Evolutionary conservation across 1,284 basidiomycete species (phyloP), one percentile per base, ranked within the genome.

Genomic region (Xerocomus amazonicus): DNA sequence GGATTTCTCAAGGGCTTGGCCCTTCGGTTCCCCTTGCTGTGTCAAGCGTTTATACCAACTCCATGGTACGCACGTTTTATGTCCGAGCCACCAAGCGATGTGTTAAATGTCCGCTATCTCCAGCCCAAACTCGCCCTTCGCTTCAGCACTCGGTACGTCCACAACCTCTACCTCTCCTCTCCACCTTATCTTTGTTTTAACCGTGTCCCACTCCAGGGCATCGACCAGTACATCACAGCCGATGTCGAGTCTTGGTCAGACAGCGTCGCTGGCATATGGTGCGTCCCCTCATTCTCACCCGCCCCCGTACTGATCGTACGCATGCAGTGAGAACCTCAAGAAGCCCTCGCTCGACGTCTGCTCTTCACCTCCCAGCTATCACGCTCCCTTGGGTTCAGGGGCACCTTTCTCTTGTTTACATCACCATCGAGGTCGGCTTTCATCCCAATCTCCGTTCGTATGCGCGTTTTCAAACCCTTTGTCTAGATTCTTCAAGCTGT

Each of bases 31-130:
- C 84, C 6, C 78, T 99, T 6, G 92, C 93, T 0, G 77, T 98
- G 26, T 96, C 96, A 0, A 93, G 90, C 62, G 95, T 92, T 16
- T 96, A 95, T 65, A 98, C 95, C 0, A 98, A 99, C 66, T 87
- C 92, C 1, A 95, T 98, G 92, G 88, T 89, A 42, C 29, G 74
- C 53, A 9, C 14, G 2, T 12, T 48, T 6, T 29, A 29, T 29
- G 28, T 8, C 6, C n/a, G 1, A 8, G 12, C 1, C 32, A 40
- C 16, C 28, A 3, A 6, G 23, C 0, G 3, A 9, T 12, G 14
- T 6, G 19, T 43, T 61, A 33, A 49, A 6, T 2, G 90, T 97
- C 52, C 86, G 89, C 17, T 91, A 92, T 67, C 76, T 98, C 0
- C 94, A 98, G 71, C 83, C 87, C n/a, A 92, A 91, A 57, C 79